These are phyloP conservation scores for Narthecium ossifragum DNA, from an alignment of 106 monocot genomes.

Conservation along the genomic window DNA sequence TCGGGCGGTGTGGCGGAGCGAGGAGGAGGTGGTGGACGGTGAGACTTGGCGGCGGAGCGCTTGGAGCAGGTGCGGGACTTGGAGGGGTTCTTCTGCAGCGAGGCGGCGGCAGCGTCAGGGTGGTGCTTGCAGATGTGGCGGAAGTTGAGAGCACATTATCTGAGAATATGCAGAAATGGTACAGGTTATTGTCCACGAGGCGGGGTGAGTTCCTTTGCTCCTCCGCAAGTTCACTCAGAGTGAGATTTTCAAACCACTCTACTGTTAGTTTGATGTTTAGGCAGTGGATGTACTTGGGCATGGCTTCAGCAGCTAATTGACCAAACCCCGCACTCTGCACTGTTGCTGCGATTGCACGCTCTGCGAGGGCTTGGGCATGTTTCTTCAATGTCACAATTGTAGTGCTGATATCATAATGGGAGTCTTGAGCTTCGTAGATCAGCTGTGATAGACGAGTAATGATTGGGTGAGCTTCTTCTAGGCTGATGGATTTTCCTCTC, in stretches of 20 bases:
- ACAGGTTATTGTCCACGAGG: slow-evolving; percentile 42
- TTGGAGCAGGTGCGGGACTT: no score
- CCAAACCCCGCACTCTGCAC: slow-evolving; percentile 26
- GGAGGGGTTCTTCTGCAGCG: no score
- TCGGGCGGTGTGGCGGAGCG: no score
- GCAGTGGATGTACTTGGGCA: slow-evolving; percentile 46
- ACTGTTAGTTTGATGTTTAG: slow-evolving; percentile 30
- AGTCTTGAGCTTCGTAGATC: slow-evolving; percentile 51
- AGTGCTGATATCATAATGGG: slow-evolving; percentile 55
- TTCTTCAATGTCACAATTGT: slow-evolving; percentile 47
- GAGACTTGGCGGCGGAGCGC: no score
- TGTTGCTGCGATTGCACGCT: slow-evolving; percentile 43
- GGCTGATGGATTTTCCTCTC: slow-evolving; percentile 23
- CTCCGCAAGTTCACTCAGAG: slow-evolving; percentile 20
- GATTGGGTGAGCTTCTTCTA: slow-evolving; percentile 43
- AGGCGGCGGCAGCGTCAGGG: no score
- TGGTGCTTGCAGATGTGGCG: no score
- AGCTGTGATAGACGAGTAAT: slow-evolving; percentile 37
- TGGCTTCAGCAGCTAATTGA: slow-evolving; percentile 29
- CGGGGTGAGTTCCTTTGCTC: slow-evolving; percentile 33
- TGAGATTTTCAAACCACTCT: slow-evolving; percentile 35
- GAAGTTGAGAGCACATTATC: slow-evolving; percentile 51
- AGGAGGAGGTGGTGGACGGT: no score
- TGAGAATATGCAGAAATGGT: slow-evolving; percentile 57
- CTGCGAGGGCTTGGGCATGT: slow-evolving; percentile 44